Evolutionary conservation across 2,329 filamentous ascomycete species (phyloP), one percentile per base, ranked within the genome.

Genomic region (Colletotrichum tropicicola): DNA sequence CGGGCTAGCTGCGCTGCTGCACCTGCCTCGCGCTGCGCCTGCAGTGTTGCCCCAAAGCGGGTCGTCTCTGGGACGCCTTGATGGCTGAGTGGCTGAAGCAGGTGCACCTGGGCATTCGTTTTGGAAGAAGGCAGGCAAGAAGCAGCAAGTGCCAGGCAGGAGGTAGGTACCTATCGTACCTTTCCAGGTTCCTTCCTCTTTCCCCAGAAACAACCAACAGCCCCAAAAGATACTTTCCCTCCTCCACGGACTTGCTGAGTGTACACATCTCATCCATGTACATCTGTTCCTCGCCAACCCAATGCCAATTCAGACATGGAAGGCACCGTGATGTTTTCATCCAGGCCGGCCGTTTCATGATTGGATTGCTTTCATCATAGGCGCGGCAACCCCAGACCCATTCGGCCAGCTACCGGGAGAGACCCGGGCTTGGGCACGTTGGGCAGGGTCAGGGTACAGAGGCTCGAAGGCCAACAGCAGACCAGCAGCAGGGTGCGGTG

Each of bases 301-400:
- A n/a, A n/a, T n/a, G n/a, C n/a, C n/a, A n/a, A n/a, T n/a, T n/a
- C n/a, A n/a, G n/a, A n/a, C n/a, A n/a, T n/a, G n/a, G n/a, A 23
- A 48, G 41, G 7, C 4, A 57, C 13, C 56, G 12, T 48, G 21
- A 60, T 64, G 56, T 64, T 64, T 48, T 39, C 56, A 43, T 43
- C 41, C 17, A 45, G 19, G 10, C 12, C 55, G 25, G 17, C 17
- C 48, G 48, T 60, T 64, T 64, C 60, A 64, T 57, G 30, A 48
- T 23, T 15, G 60, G 43, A 25, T 30, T 45, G 39, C 49, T 60
- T 48, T 35, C 56, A 52, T 59, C 59, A 52, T 44, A 27, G 28
- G 23, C 37, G 39, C 19, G 47, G 10, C 48, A 60, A 60, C 60
- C 56, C 60, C 48, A 47, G 48, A 60, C 48, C 56, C 32, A 30